These are phyloP conservation scores for Boletus tylopilopsis DNA, from an alignment of 768 basidiomycete species.

Conservation along the genomic window DNA sequence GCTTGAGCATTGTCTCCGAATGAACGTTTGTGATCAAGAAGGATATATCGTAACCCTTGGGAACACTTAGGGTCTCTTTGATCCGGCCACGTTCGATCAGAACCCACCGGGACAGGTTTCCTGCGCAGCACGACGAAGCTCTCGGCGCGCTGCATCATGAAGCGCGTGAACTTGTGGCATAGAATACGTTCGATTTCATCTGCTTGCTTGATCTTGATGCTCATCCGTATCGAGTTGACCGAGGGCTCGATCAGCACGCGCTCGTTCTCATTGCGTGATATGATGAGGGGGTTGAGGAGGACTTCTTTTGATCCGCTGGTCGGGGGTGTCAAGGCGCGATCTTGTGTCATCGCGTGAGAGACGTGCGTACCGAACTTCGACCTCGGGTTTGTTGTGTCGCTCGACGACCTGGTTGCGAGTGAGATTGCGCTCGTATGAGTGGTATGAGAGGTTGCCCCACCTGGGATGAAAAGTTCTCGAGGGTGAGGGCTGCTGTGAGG, in stretches of 20 bases:
- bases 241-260: conserved; percentile 96
- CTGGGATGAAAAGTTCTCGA: conserved; percentile 98
- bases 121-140: conserved; percentile 94
- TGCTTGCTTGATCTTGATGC: conserved; percentile 98
- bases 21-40: conserved; percentile 98
- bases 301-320: conserved; percentile 93
- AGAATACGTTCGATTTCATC: conserved; percentile 98
- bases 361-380: conserved; percentile 71
- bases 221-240: conserved; percentile 93
- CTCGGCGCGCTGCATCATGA: conserved; percentile 99
- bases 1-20: conserved; percentile 97
- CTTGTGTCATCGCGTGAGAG: neutral
- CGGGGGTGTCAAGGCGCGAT: neutral
- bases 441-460: neutral
- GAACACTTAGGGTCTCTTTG: neutral
- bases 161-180: conserved; percentile 97
- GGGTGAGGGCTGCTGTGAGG: conserved; percentile 92
- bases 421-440: conserved; percentile 5
- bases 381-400: conserved; percentile 95
- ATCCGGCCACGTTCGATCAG: conserved; percentile 10
- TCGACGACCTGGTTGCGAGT: conserved; percentile 74
- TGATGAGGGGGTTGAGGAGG: conserved; percentile 86
- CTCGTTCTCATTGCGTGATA: conserved; percentile 97
- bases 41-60: conserved; percentile 95
- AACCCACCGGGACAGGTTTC: conserved; percentile 81